Base-by-base conservation (phyloP, 2,329 filamentous ascomycete species). In the Gremmenia infestans region DNA sequence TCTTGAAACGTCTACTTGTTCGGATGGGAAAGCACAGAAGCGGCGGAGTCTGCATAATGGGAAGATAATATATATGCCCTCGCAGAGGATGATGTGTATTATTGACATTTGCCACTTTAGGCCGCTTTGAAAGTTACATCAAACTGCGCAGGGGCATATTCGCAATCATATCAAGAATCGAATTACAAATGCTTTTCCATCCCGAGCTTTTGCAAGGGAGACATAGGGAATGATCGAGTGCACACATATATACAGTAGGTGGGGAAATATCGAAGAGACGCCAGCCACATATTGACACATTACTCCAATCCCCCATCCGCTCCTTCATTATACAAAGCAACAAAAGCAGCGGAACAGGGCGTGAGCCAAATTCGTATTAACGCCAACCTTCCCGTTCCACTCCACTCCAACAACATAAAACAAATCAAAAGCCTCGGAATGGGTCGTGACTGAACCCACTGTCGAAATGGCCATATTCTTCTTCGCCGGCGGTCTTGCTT, bases 391-490 rank as follows among this genome's bases (percentile, higher is more conserved):
- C 45, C 37, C 52, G 25, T 48, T 25, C 48, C 35, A 22, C n/a
- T 55, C 40, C 22, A 22, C 5, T 25, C 19, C 40, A 14, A 43
- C 9, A 53, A 19, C 36, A 48, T 39, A 39, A 36, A 48, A 32
- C 28, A 32, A 53, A 48, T 65, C 48, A 86, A 63, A 86, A 86
- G 3, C 82, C 82, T 62, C 75, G 77, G 62, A 86, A 86, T 1
- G 83, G 83, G 59, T 87, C 82, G 23, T 85, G 80, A 39, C 78
- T 73, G 66, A 78, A 77, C 7, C 61, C 59, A 12, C 35, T 39
- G 63, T 73, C 73, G 46, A 60, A 61, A 32, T 63, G 60, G 7
- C 59, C 61, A 63, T 76, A 82, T 55, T 85, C 81, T 55, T 85
- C 81, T 58, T 83, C 80, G 15, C 73, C 72, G 9, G 73, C 70